Evolutionary conservation across 1,284 basidiomycete species (phyloP), one percentile per base, ranked within the genome.

Genomic region (Stygiomarasmius scandens): DNA sequence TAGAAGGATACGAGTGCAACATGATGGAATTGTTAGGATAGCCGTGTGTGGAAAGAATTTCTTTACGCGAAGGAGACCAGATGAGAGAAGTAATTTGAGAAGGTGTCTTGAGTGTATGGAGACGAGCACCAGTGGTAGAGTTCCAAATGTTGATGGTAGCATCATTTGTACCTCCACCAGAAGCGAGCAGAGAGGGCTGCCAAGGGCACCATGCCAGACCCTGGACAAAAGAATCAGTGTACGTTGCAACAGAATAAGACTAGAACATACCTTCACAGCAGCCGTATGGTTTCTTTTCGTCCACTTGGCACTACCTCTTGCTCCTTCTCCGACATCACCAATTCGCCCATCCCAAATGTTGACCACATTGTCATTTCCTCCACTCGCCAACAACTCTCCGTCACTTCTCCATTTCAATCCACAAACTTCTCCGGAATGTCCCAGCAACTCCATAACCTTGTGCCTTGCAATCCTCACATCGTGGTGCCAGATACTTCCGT

Each of bases 191-290:
- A 9, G 91, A 90, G 0, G 90, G 85, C 75, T 96, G 93, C 95
- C 96, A 98, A 0, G 96, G 95, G 64, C 94, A 98, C 95, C 97
- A 99, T 0, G 95, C 93, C 47, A 99, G 78, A 0, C 95, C 96
- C 90, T 93, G 57, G 44, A 58, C 44, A 49, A 9, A 48, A 20
- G 56, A 32, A 27, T n/a, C 48, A 32, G 46, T 22, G 54, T 45
- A 23, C 24, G 6, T 12, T 43, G 34, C 11, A 49, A 38, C 5
- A 41, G 44, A 41, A 51, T 23, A 27, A 25, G 27, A 29, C 19
- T 24, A 19, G 9, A 53, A 32, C 73, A 54, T 59, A 87, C 93
- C 82, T 98, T 98, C 64, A 97, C 95, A 0, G 95, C 95, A 0
- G 95, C 95, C 0, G 91, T 93, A 73, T 98, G 95, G 70, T 95